Evolutionary conservation across 2,329 filamentous ascomycete genomes (phyloP), one percentile per base, ranked within the genome.

Genomic region (Alternaria sp.): DNA sequence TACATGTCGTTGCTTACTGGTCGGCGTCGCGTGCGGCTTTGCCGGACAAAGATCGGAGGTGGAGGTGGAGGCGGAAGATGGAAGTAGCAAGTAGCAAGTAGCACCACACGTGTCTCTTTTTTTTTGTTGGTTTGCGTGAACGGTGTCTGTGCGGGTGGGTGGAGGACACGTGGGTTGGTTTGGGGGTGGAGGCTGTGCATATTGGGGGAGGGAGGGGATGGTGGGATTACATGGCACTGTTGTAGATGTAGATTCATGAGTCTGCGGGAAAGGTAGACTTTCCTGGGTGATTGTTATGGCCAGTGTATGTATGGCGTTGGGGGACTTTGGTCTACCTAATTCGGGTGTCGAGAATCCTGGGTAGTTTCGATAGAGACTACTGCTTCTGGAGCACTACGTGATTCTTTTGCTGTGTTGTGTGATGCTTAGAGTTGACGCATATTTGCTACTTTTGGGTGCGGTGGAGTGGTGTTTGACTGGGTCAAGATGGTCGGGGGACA

Each of bases 61-160:
- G 44, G 44, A 3, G 28, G 44, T 46, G 29, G 29, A 36, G 21
- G 37, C 36, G 36, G 36, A 17, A 39, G 23, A 21, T n/a, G 37
- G 6, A 21, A 7, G 36, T 21, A 21, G 36, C 17, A 17, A 17
- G 17, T 17, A 17, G 17, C 17, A 17, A 17, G 17, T 17, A 17
- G 17, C 17, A 17, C 17, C 5, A 11, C 14, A 26, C 24, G 5
- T 44, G 31, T 48, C 7, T 48, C 5, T 13, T 36, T 48, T 4
- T 48, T 5, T 13, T 26, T 48, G 44, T n/a, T 48, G 44, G 44
- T 34, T 48, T 5, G 44, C 21, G 31, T 33, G 44, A 48, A 48
- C 44, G 29, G 31, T 36, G 31, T 48, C 31, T 48, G 44, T 48
- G 44, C 44, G 4, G 21, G 17, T 9, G 28, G 6, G 36, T 39